Base-by-base conservation (phyloP, 2,329 filamentous ascomycete species). In the Colletotrichum cordylinicola region DNA sequence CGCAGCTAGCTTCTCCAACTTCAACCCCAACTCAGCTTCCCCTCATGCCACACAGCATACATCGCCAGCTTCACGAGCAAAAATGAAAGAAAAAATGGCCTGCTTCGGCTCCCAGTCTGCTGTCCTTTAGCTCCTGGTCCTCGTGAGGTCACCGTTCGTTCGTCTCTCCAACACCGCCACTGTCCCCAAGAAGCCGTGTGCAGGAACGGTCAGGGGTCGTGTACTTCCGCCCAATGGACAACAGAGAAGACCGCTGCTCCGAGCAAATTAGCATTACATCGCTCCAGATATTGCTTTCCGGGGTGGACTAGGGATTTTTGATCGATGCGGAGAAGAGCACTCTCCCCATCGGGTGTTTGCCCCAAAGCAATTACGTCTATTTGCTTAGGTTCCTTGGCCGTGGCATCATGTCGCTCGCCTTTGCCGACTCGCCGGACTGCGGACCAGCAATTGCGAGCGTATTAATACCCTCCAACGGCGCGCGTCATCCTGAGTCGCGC, bases 391-490 rank as follows among this genome's bases (percentile, higher is more conserved):
- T 68, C 68, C 62, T 55, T 67, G 71, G 66, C 39, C 60, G 27
- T 60, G 61, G 65, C 35, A 68, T 75, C 73, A 75, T 72, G 69
- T 72, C 61, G 58, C 73, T 60, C 16, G 31, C 35, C 52, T 61
- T 24, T 21, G 33, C 33, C 31, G 29, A 48, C 39, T 71, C 68
- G 60, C 31, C 37, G 55, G 27, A 39, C 56, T 31, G 56, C 66
- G 16, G 33, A 64, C 35, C 10, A 27, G 67, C 10, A 35, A 48
- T 61, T 56, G 35, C 39, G 67, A 65, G 39, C 48, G 75, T 78
- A 78, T 78, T 78, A 78, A 78, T 72, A 77, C 77, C 77, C 68
- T 58, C 60, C 27, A 35, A 10, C 58, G 13, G 73, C 70, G 35
- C 73, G 33, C 48, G 31, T 68, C 66, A 52, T 52, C 64, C 55